A percentile compares a stretch with the other conserved stretches of the same genome.
Conservation (phyloP, 345 rosid species). For the Iberis pinnata region DNA sequence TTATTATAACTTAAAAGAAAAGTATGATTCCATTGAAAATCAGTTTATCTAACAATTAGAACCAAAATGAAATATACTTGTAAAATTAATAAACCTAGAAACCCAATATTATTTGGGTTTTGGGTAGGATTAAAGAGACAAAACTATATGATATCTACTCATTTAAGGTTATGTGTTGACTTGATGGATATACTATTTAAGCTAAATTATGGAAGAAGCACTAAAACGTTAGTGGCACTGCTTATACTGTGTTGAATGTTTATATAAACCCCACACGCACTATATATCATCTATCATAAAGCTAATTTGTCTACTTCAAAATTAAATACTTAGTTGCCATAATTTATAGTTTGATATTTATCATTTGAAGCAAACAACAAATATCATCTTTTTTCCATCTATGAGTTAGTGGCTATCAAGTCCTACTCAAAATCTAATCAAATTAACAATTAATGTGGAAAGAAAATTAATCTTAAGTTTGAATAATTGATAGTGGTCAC, state of each 20-base stretch:
- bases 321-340: slow-evolving; percentile 1
- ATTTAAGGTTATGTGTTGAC: slow-evolving; percentile 10
- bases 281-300: slow-evolving; percentile 15
- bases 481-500: not conserved
- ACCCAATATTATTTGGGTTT: not conserved
- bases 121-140: slow-evolving; percentile 5
- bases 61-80: not conserved
- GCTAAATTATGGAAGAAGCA: slow-evolving; percentile 24
- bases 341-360: not conserved
- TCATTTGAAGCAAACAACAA: slow-evolving; percentile 20
- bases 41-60: not conserved
- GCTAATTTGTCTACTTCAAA: slow-evolving; percentile 4
- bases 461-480: not conserved
- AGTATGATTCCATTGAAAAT: not conserved
- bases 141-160: slow-evolving; percentile 8
- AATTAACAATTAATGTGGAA: slow-evolving; percentile 1
- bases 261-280: slow-evolving; percentile 28
- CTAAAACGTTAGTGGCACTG: slow-evolving; percentile 29
- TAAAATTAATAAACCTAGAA: not conserved
- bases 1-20: slow-evolving; percentile 3
- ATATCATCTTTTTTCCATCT: slow-evolving; percentile 25
- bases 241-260: slow-evolving; percentile 23
- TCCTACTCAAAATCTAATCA: slow-evolving; percentile 17
- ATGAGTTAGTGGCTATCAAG: slow-evolving; percentile 21
- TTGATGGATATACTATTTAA: slow-evolving; percentile 18